These are phyloP conservation scores for Kodamaea sp. DNA, from an alignment of 1,139 yeast species.

Conservation along the genomic window DNA sequence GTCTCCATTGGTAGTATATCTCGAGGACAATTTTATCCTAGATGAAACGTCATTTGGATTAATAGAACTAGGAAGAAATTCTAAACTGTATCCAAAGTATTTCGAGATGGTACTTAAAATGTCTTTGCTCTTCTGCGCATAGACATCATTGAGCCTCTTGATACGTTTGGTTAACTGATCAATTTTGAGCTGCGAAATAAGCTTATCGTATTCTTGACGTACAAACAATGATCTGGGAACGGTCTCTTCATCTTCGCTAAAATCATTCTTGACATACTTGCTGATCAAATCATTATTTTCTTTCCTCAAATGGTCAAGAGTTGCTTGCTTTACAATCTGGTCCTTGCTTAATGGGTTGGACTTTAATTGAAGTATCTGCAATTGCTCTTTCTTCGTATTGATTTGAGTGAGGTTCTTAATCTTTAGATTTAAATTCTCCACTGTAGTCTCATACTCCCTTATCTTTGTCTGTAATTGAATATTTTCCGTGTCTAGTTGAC, in stretches of 20 bases:
- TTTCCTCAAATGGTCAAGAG: constrained; percentile 50
- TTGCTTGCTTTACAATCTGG: constrained; percentile 60
- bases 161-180: constrained; percentile 58
- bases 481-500: constrained; percentile 32
- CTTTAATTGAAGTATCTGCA: constrained; percentile 62
- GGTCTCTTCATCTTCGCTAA: constrained; percentile 8
- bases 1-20: constrained; percentile 34
- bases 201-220: constrained; percentile 58
- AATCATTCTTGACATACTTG: constrained; percentile 18
- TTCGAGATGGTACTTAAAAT: constrained; percentile 69
- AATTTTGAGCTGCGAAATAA: constrained; percentile 48
- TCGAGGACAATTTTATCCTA: constrained; percentile 63
- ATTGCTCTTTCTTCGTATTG: constrained; percentile 33
- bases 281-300: constrained; percentile 63
- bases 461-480: constrained; percentile 43
- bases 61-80: constrained; percentile 62
- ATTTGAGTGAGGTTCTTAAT: constrained; percentile 28
- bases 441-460: constrained; percentile 32
- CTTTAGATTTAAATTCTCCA: constrained; percentile 31
- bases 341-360: constrained; percentile 68
- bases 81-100: constrained; percentile 73
- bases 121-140: constrained; percentile 71
- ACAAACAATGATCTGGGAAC: constrained; percentile 70
- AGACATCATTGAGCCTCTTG: constrained; percentile 61
- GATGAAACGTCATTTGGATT: constrained; percentile 51